Percentiles rank a stretch among this genome's conserved stretches.
phyloP scores from a whole-genome alignment of 371 early-diverging fungal genomes.

The Saksenaea oblongispora region DNA sequence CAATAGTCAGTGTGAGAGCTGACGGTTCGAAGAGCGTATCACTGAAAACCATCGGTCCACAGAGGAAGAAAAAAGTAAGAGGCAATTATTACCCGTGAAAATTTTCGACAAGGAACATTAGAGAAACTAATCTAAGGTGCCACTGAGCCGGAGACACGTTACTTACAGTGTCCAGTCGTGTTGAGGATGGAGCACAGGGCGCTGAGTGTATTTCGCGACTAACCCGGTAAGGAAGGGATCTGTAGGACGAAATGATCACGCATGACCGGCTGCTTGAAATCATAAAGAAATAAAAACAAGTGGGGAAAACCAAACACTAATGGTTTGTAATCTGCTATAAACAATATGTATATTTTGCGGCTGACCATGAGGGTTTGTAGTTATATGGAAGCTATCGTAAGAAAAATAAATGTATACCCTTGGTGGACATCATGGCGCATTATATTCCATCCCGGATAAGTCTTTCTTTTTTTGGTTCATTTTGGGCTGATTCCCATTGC shows the following conservation, averaged over 20 bases:
- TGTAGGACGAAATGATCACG: background rate
- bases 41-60: too few species aligned
- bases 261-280: background rate
- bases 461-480: conserved; percentile 4
- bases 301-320: background rate
- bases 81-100: too few species aligned
- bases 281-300: background rate
- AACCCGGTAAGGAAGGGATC: background rate
- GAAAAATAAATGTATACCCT: background rate
- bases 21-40: too few species aligned
- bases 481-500: background rate
- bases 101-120: too few species aligned
- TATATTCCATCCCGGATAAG: background rate
- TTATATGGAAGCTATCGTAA: background rate
- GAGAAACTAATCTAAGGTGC: too few species aligned
- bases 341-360: background rate
- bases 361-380: background rate
- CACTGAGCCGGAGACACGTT: too few species aligned
- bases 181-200: background rate
- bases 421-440: background rate
- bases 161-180: background rate
- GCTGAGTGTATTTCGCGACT: background rate
- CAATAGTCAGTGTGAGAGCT: too few species aligned
- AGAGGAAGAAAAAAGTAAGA: too few species aligned
- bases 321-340: background rate